Evolutionary conservation across 805 yeast genomes (phyloP), one percentile per base, ranked within the genome.

Genomic region (Zygosaccharomyces siamensis): DNA sequence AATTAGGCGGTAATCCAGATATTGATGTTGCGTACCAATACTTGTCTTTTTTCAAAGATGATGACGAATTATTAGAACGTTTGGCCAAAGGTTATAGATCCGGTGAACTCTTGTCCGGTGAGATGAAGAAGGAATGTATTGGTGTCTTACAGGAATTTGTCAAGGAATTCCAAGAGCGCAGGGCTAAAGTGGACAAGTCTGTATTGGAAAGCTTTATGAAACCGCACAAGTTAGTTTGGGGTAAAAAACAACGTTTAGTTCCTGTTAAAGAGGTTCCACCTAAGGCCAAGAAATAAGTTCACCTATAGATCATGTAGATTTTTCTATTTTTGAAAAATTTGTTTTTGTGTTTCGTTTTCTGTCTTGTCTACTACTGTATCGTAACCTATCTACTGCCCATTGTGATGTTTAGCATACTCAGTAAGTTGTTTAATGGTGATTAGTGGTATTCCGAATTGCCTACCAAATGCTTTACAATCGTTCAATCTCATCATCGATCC

Each of bases 1-100:
- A 75, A 67, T 73, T 75, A 47, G 99, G 99, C 48, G 99, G 98
- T 62, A 77, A 93, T 65, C 95, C 96, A 41, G 97, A 92, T 56
- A 84, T 90, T 31, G 99, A 93, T 68, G 96, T 93, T 48, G 88
- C 99, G 2, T 93, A 74, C 73, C 98, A 93, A 72, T 93, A 93
- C 67, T 72, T 93, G 54, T 79, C 89, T 5, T 93, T 93, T 73
- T 90, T 93, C 77, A 72, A 80, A 43, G 87, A 89, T 57, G 98
- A 92, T 66, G 98, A 93, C 64, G 90, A 74, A 36, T 80, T 85
- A 60, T 75, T 93, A 60, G 75, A 74, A 47, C 70, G 76, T 41
- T 72, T 84, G 58, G 79, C 81, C 50, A 76, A 78, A 35, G 78
- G 76, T 36, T 93, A 93, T 72, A 80, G 74, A 64, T 70, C 74